Percentiles rank a stretch among this genome's conserved stretches.
Conservation (phyloP, 257 asterid species). For the Nemophila menziesii region DNA sequence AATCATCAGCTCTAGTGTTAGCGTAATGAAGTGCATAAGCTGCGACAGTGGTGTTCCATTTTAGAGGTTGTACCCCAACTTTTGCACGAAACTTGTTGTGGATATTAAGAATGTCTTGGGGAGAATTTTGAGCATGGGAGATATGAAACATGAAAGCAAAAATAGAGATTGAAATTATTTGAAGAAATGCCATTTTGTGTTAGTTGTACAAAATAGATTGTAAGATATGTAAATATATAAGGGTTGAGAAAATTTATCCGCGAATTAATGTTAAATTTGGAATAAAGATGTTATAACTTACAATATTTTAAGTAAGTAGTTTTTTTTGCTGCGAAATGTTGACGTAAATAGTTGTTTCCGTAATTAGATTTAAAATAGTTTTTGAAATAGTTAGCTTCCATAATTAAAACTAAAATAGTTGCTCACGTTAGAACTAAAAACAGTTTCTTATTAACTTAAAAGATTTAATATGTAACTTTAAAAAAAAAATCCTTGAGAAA, state of each 20-base stretch:
- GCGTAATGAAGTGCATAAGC: slow-evolving; percentile 31
- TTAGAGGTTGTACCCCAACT: slow-evolving; percentile 27
- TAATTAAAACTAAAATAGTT: no score
- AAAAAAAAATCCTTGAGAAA: no score
- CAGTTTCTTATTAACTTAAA: no score
- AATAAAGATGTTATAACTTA: no score
- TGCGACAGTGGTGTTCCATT: slow-evolving; percentile 26
- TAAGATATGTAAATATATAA: neutral
- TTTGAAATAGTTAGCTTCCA: no score
- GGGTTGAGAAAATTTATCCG: neutral
- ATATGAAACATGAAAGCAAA: neutral
- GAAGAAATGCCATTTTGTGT: slow-evolving; percentile 10
- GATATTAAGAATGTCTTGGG: slow-evolving; percentile 15
- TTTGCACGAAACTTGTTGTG: slow-evolving; percentile 27
- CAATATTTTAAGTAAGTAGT: no score
- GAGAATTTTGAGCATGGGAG: slow-evolving; percentile 9
- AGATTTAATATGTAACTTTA: no score
- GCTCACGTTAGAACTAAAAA: no score
- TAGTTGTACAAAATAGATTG: slow-evolving; percentile 1
- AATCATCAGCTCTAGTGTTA: slow-evolving; percentile 16
- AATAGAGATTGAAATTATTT: slow-evolving; percentile 6
- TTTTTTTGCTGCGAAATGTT: no score
- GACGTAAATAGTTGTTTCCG: no score
- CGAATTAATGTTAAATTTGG: neutral
- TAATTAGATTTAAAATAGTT: no score